Conservation (phyloP, 345 rosid species). For the Hypericum androsaemum region DNA sequence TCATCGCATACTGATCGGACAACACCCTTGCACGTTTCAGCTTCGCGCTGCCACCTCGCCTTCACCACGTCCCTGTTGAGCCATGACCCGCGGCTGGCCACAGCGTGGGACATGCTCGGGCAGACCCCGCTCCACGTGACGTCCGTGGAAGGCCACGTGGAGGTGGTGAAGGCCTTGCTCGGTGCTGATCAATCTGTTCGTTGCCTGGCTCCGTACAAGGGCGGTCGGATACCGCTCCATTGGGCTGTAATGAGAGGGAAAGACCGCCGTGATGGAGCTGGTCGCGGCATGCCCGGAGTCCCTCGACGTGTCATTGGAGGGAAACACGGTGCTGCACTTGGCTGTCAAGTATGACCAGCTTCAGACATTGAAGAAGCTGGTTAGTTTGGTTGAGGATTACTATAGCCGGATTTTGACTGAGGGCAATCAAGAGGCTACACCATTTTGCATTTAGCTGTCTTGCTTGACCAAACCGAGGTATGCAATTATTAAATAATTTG, state of each 20-base stretch:
- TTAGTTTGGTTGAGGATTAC: background rate
- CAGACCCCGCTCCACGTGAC: too few relatives aligned
- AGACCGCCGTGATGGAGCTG: background rate
- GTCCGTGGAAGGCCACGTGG: too few relatives aligned
- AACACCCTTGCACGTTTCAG: background rate
- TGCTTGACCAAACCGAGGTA: background rate
- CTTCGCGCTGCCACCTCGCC: background rate
- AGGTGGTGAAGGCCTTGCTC: too few relatives aligned
- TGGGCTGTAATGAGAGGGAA: background rate
- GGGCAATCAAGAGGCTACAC: background rate
- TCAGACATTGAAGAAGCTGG: too few relatives aligned
- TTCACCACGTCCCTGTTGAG: too few relatives aligned
- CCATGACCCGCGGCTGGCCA: background rate
- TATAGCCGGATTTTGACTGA: background rate
- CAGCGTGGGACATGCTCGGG: background rate
- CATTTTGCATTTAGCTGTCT: background rate
- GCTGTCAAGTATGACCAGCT: background rate
- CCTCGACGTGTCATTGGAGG: background rate
- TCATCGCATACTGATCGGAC: too few relatives aligned
- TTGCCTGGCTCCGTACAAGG: background rate
- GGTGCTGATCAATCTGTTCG: background rate
- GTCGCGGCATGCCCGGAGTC: too few relatives aligned
- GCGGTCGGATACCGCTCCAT: too few relatives aligned
- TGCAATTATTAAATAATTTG: too few relatives aligned
- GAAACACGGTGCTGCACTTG: conserved; percentile 1